Percentiles rank a stretch among this genome's conserved stretches.
These are phyloP conservation scores for Fusarium sp. DNA, from an alignment of 2,329 filamentous ascomycete species.

Conservation along the genomic window DNA sequence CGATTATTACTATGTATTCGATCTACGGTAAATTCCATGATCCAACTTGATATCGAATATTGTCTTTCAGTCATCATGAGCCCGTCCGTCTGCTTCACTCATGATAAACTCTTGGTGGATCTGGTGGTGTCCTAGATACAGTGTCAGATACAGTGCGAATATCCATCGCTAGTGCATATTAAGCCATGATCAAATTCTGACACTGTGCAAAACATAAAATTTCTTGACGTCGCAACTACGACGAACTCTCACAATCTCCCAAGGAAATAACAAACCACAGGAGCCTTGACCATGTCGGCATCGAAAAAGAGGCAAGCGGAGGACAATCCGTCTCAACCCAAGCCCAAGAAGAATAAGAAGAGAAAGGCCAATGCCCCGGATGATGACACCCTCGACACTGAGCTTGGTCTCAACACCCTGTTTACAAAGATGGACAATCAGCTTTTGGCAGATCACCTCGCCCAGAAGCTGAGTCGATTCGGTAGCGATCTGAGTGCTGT, in stretches of 20 bases:
- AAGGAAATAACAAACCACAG: conserved; percentile 13
- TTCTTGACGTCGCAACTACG: conserved; percentile 34
- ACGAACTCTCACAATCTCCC: conserved; percentile 21
- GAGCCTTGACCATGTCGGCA: conserved; percentile 51
- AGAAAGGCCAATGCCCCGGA: conserved; percentile 69
- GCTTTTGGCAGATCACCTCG: conserved; percentile 86
- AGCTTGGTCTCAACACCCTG: conserved; percentile 81
- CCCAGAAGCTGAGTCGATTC: conserved; percentile 81
- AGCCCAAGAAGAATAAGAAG: conserved; percentile 62
- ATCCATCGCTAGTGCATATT: fast-evolving
- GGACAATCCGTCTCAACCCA: conserved; percentile 54
- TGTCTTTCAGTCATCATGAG: conserved; percentile 18
- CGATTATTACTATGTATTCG: neutral
- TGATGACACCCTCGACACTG: conserved; percentile 71
- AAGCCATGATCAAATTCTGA: conserved; percentile 9
- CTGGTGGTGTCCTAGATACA: conserved; percentile 7
- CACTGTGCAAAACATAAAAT: conserved; percentile 43
- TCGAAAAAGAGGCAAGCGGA: conserved; percentile 69
- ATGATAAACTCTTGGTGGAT: conserved; percentile 20
- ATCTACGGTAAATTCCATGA: neutral
- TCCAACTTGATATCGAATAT: neutral
- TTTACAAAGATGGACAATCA: conserved; percentile 86
- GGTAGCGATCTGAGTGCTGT: conserved; percentile 84
- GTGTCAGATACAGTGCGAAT: conserved; percentile 23
- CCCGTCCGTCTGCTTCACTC: conserved; percentile 1